These are phyloP conservation scores for Phycomyces nitens DNA, from an alignment of 192 early-diverging fungal genomes.

Conservation along the genomic window DNA sequence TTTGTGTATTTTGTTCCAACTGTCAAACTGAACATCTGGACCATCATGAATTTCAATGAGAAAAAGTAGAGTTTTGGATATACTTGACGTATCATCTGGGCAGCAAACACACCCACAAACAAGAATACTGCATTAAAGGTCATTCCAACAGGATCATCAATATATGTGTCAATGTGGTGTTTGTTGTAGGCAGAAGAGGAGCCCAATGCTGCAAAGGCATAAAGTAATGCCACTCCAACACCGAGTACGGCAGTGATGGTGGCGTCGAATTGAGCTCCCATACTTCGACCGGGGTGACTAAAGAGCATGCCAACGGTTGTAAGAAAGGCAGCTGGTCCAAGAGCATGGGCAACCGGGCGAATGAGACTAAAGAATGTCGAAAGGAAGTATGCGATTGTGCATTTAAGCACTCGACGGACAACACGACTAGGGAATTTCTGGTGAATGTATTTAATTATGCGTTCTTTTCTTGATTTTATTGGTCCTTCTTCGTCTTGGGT, in stretches of 20 bases:
- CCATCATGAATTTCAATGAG: constrained; percentile 44
- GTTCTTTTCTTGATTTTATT: constrained; percentile 11
- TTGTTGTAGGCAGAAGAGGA: constrained; percentile 34
- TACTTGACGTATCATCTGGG: constrained; percentile 33
- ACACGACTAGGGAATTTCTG: constrained; percentile 35
- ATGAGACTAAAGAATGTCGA: constrained; percentile 36
- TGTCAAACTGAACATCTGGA: constrained; percentile 42
- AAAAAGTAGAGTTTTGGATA: constrained; percentile 46
- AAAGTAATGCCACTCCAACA: constrained; percentile 31
- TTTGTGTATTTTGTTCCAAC: constrained; percentile 6
- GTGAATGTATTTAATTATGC: constrained; percentile 32
- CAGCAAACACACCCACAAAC: constrained; percentile 40
- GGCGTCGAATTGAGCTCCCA: constrained; percentile 48
- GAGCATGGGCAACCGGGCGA: constrained; percentile 1
- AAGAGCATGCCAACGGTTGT: constrained; percentile 39
- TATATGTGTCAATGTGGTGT: constrained; percentile 1
- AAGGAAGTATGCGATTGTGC: constrained; percentile 34
- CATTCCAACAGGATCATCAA: constrained; percentile 27
- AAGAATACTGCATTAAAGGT: constrained; percentile 38
- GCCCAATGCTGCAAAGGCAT: constrained; percentile 36
- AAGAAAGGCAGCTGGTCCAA: constrained; percentile 34
- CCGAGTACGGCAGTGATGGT: constrained; percentile 43
- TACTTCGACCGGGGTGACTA: constrained; percentile 43
- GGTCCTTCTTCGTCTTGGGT: background rate
- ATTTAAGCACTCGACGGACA: constrained; percentile 43